A percentile compares a stretch with the other conserved stretches of the same genome.
phyloP scores from a whole-genome alignment of 192 early-diverging fungal species.

The Entrophospora sp. region DNA sequence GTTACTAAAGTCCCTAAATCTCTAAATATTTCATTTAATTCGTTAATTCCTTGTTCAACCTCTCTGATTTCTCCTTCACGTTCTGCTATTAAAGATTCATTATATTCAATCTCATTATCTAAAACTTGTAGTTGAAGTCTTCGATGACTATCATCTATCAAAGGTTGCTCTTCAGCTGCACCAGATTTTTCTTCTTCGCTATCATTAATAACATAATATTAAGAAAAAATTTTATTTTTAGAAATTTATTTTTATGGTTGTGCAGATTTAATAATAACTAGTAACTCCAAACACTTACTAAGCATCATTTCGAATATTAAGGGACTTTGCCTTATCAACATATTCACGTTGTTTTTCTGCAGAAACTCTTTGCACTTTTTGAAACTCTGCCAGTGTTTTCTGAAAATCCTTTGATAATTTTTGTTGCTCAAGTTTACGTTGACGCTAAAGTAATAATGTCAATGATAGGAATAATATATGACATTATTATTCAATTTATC shows the following conservation, averaged over 20 bases:
- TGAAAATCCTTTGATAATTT: conserved; percentile 95
- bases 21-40: conserved; percentile 95
- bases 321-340: conserved; percentile 65
- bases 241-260: too few relatives aligned
- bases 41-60: conserved; percentile 87
- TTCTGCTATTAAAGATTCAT: conserved; percentile 88
- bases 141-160: conserved; percentile 48
- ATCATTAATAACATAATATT: too few relatives aligned
- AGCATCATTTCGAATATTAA: conserved; percentile 30
- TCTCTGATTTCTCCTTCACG: conserved; percentile 86
- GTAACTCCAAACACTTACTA: conserved; percentile 29
- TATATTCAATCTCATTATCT: conserved; percentile 90
- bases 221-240: too few relatives aligned
- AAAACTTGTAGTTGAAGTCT: conserved; percentile 62
- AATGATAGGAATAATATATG: too few relatives aligned
- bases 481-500: too few relatives aligned
- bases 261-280: too few relatives aligned
- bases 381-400: conserved; percentile 82
- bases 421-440: conserved; percentile 80
- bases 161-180: conserved; percentile 43
- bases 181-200: conserved; percentile 43
- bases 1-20: conserved; percentile 95
- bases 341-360: conserved; percentile 79
- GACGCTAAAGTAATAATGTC: conserved; percentile 34
- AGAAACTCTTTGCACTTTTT: conserved; percentile 71